Evolutionary conservation across 768 basidiomycete species (phyloP).

Genomic region (Lactarius psammicola): DNA sequence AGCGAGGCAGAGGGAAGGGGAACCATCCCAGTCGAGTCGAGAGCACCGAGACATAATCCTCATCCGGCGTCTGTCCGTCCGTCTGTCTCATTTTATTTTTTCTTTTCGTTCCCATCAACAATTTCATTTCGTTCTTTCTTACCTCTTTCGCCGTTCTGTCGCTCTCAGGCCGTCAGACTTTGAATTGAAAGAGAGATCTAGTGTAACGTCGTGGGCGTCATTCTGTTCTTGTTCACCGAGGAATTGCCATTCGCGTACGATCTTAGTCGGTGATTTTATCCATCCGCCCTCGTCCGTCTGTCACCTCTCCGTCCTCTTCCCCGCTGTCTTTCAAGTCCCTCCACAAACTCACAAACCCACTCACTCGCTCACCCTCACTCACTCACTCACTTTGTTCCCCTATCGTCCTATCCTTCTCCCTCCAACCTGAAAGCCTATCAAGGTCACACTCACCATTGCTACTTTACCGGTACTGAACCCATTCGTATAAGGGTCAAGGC

Average conservation of each 20-base stretch:
- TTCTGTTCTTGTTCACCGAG: slow-evolving; percentile 6
- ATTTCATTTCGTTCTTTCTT: slow-evolving; percentile 1
- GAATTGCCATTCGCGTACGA: slow-evolving; percentile 16
- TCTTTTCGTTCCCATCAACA: not conserved
- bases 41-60: not conserved
- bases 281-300: slow-evolving; percentile 17
- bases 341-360: not conserved
- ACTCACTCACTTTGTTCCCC: not conserved
- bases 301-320: slow-evolving; percentile 6
- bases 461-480: slow-evolving; percentile 18
- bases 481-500: slow-evolving; percentile 18
- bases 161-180: slow-evolving; percentile 2
- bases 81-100: not conserved
- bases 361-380: not conserved
- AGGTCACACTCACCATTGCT: slow-evolving; percentile 16
- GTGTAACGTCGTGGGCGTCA: not conserved
- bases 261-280: slow-evolving; percentile 24
- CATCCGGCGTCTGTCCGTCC: not conserved
- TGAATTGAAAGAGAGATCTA: not conserved
- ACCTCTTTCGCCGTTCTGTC: slow-evolving; percentile 1
- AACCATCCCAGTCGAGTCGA: not conserved
- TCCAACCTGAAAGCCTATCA: slow-evolving; percentile 22
- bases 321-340: slow-evolving; percentile 20
- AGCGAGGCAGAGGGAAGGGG: not conserved
- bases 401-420: not conserved